A percentile compares a stretch with the other conserved stretches of the same genome.
phyloP scores from a whole-genome alignment of 176 grass and related monocot genomes.

The Oryza meyeriana region DNA sequence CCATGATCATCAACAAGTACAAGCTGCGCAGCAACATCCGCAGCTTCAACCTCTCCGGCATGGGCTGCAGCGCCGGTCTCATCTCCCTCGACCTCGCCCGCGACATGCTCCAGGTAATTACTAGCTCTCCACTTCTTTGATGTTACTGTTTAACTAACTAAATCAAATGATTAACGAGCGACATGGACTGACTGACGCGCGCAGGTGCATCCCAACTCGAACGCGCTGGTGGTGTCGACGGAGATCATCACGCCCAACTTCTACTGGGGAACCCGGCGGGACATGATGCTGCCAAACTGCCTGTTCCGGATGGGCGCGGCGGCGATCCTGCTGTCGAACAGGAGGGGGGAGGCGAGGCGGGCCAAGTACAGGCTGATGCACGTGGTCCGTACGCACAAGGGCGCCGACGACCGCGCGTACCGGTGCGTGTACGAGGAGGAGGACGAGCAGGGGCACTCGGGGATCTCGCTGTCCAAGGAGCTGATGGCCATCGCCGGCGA shows the following conservation, averaged over 20 bases:
- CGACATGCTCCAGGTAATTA: constrained; percentile 65
- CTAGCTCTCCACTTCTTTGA: neutral
- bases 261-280: constrained; percentile 57
- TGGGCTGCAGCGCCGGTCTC: constrained; percentile 88
- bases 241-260: constrained; percentile 97
- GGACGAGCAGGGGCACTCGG: constrained; percentile 68
- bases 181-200: neutral
- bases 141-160: neutral
- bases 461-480: constrained; percentile 87
- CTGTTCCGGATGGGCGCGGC: constrained; percentile 91
- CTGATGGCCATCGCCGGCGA: constrained; percentile 95
- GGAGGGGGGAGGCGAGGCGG: constrained; percentile 54
- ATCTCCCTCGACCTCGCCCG: constrained; percentile 82
- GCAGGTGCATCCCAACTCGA: constrained; percentile 76
- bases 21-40: constrained; percentile 83
- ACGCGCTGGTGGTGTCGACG: constrained; percentile 80
- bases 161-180: neutral
- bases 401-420: constrained; percentile 76
- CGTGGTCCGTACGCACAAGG: constrained; percentile 88
- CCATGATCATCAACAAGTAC: constrained; percentile 97
- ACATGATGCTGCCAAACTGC: constrained; percentile 92
- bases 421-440: constrained; percentile 89
- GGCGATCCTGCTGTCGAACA: constrained; percentile 82
- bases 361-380: constrained; percentile 87
- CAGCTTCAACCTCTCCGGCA: constrained; percentile 93